These are phyloP conservation scores for Fusarium burgessii DNA, from an alignment of 2,329 filamentous ascomycete species.

Conservation along the genomic window DNA sequence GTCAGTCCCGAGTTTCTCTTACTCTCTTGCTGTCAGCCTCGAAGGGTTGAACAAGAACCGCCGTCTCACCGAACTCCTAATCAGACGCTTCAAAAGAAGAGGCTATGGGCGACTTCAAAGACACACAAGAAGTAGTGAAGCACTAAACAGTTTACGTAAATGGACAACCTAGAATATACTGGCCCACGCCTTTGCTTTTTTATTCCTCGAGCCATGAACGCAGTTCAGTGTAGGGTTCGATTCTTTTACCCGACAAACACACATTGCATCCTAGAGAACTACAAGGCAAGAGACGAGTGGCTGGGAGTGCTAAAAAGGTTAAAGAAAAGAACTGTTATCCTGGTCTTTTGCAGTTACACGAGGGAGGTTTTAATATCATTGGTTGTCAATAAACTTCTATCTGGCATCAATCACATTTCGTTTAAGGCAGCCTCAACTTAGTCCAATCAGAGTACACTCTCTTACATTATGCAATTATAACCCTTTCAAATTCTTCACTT, in stretches of 20 bases:
- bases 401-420: too few relatives aligned
- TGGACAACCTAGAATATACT: background rate
- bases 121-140: background rate
- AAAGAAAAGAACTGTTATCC: accelerated
- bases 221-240: too few relatives aligned
- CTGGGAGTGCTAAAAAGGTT: accelerated
- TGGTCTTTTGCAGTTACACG: background rate
- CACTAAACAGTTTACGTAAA: background rate
- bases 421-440: background rate
- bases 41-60: background rate
- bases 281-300: background rate
- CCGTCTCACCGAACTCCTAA: background rate
- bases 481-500: too few relatives aligned
- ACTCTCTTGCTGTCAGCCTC: background rate
- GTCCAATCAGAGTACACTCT: background rate
- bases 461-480: accelerated
- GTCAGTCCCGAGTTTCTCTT: background rate
- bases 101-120: background rate
- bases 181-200: too few relatives aligned
- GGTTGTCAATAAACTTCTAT: background rate
- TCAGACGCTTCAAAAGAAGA: background rate
- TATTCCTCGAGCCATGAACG: too few relatives aligned
- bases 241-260: too few relatives aligned
- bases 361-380: too few relatives aligned
- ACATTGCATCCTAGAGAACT: too few relatives aligned